Evolutionary conservation across 139 green algal genomes (phyloP), one percentile per base, ranked within the genome.

Genomic region (Limnomonas spitsbergensis): DNA sequence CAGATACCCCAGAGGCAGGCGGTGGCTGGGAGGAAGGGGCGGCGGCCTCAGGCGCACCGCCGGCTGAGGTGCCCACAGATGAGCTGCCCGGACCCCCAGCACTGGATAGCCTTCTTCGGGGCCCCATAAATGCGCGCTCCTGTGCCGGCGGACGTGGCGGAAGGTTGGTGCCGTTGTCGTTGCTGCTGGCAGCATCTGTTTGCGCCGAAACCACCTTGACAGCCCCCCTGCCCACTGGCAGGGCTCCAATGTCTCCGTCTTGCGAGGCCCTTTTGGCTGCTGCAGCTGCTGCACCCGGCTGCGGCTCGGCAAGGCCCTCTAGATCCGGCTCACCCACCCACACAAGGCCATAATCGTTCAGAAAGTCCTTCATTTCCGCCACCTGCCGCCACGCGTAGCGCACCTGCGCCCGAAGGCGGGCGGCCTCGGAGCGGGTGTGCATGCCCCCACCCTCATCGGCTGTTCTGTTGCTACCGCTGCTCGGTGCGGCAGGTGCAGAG

Each of bases 311-410:
- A 29, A 61, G 20, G 20, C 47, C 47, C 47, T 61, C 47, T 14
- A 20, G 47, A 14, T 70, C 56, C 0, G 38, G 35, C 54, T 82
- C 81, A 1, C 87, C 87, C 31, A 90, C 80, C 87, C 87, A 91
- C 27, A 89, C 71, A 69, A 91, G 80, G 24, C 87, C 87, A 54
- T 91, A 91, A 35, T 91, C 87, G 3, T 87, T 85, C 36, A 91
- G 76, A 75, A 91, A 91, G 9, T 1, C 20, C 78, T 90, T 91
- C 40, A 91, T 84, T 27, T 89, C 85, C 40, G 81, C 74, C 1
- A 86, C 70, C 53, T 86, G 81, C 37, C 69, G 40, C 80, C 80
- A 85, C 2, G 81, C 81, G 39, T 82, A 72, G 35, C 47, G 72
- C 1, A 82, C 32, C 73, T 85, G 81, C 26, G 35, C 40, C 0